Percentiles rank a stretch among this genome's conserved stretches.
Evolutionary conservation across 2,329 filamentous ascomycete genomes (phyloP).

Genomic region (Ascochyta viciae-villosae): DNA sequence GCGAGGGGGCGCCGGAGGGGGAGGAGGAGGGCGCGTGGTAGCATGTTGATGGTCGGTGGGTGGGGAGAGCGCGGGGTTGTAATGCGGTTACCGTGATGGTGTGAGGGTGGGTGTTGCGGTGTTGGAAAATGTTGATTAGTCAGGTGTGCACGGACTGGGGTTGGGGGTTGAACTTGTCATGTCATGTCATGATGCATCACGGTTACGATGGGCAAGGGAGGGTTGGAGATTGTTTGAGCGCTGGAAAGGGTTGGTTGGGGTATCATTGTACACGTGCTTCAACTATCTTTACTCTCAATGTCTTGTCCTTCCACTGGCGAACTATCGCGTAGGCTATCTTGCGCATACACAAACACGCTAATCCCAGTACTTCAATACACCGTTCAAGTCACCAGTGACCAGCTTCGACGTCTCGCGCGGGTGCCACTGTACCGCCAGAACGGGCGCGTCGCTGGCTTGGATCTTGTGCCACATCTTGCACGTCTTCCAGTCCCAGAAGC

Average conservation of each 20-base stretch:
- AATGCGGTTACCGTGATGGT: conserved; percentile 12
- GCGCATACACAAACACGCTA: conserved; percentile 47
- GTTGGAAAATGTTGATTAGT: conserved; percentile 15
- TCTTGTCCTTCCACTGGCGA: background rate
- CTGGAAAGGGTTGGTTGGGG: background rate
- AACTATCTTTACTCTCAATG: background rate
- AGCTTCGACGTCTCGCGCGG: conserved; percentile 97
- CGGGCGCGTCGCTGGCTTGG: conserved; percentile 78
- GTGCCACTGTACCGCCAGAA: conserved; percentile 93
- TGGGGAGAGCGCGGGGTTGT: background rate
- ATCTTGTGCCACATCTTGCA: conserved; percentile 99
- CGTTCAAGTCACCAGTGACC: conserved; percentile 86
- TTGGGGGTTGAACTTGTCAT: background rate
- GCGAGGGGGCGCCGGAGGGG: conserved; percentile 43
- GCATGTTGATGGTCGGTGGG: conserved; percentile 32
- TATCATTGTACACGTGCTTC: conserved; percentile 1
- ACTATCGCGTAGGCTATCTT: no score
- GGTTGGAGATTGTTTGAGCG: background rate
- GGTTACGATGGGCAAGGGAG: background rate
- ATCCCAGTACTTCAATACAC: conserved; percentile 92
- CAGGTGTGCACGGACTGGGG: background rate
- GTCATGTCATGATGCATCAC: background rate
- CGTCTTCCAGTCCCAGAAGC: conserved; percentile 99
- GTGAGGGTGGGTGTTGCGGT: background rate
- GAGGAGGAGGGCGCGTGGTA: conserved; percentile 42